These are phyloP conservation scores for Geranium rotundifolium DNA, from an alignment of 345 rosid species.

Conservation along the genomic window DNA sequence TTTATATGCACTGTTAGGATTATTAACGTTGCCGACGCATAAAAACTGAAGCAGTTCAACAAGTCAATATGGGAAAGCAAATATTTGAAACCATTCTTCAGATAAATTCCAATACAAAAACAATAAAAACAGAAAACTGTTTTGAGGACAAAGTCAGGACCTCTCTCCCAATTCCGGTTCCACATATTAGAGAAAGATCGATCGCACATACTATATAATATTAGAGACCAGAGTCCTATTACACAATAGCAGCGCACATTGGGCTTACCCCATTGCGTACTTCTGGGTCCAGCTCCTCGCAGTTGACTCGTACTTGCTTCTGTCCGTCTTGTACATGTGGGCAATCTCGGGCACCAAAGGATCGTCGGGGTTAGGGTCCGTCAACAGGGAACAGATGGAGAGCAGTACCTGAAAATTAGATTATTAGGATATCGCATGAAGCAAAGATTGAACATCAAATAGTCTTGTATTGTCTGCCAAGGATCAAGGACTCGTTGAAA, in stretches of 20 bases:
- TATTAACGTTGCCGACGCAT: too few species aligned
- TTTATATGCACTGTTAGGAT: too few species aligned
- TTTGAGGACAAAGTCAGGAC: conserved; percentile 14
- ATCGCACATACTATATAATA: conserved; percentile 15
- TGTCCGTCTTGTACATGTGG: conserved; percentile 71
- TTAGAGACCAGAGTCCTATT: conserved; percentile 22
- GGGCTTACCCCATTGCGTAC: conserved; percentile 55
- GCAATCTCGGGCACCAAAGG: conserved; percentile 74
- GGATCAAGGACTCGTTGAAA: too few species aligned
- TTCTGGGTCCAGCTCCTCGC: conserved; percentile 86
- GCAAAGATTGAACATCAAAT: too few species aligned
- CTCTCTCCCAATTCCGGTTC: conserved; percentile 22
- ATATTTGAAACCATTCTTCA: not conserved
- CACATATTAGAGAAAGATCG: conserved; percentile 2
- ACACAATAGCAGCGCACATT: not conserved
- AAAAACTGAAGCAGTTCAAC: too few species aligned
- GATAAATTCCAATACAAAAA: conserved; percentile 24
- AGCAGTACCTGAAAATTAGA: conserved; percentile 40
- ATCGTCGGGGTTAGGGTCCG: conserved; percentile 70
- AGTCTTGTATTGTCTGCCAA: too few species aligned
- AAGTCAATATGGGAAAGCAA: too few species aligned
- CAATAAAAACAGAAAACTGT: conserved; percentile 21
- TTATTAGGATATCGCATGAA: too few species aligned
- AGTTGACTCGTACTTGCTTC: conserved; percentile 62
- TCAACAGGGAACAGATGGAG: conserved; percentile 59